Evolutionary conservation across 2,329 filamentous ascomycete genomes (phyloP).

Genomic region (Penicillium sp.): DNA sequence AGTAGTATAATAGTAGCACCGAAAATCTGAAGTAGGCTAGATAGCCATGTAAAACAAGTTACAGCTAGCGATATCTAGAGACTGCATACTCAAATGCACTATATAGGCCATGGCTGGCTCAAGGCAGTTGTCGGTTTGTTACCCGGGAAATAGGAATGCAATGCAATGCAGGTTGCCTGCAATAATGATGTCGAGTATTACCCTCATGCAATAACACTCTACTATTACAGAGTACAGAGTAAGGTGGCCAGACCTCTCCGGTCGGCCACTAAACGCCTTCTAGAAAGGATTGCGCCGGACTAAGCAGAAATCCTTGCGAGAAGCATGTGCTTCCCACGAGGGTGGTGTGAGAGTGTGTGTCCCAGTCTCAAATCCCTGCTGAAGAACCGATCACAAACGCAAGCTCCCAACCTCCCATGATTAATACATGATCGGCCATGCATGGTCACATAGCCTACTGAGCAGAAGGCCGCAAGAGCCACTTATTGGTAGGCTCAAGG

Average conservation of each 20-base stretch:
- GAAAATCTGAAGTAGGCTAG: not conserved
- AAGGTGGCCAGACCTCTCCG: not conserved
- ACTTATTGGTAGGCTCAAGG: constrained; percentile 7
- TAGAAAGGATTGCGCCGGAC: not conserved
- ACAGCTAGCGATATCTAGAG: not conserved
- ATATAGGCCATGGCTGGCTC: not conserved
- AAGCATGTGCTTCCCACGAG: constrained; percentile 6
- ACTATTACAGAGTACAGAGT: not conserved
- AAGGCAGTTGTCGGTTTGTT: not conserved
- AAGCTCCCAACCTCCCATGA: not conserved
- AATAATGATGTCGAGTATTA: constrained; percentile 5
- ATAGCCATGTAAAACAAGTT: not conserved
- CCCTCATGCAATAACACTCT: not conserved
- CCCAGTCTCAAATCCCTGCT: not conserved
- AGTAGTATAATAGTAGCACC: not conserved
- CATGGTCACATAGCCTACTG: constrained; percentile 16
- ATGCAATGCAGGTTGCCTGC: constrained; percentile 4
- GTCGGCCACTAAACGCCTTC: constrained; percentile 4
- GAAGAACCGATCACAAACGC: not conserved
- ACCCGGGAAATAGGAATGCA: constrained; percentile 1
- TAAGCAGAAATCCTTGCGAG: not conserved
- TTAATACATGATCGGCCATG: constrained; percentile 16
- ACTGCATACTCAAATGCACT: not conserved
- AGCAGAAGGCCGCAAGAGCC: constrained; percentile 9
- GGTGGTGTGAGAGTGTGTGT: not conserved